Base-by-base conservation (phyloP, 257 asterid genomes). In the Parsonsia alboflavescens region DNA sequence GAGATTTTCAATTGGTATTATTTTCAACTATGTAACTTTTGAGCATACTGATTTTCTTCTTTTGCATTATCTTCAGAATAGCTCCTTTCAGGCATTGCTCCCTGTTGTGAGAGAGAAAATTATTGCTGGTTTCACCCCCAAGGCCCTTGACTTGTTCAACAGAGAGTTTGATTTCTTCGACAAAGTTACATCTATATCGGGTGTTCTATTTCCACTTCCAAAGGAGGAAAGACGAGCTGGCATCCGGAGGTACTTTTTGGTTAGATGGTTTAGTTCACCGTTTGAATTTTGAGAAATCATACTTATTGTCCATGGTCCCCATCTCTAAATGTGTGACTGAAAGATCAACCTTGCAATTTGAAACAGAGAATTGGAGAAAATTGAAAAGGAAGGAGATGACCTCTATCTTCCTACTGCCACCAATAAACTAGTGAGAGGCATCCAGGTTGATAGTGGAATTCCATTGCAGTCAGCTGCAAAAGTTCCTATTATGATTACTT, bases 381-480 rank as follows among this genome's bases (percentile, higher is more conserved):
- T 95, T 77, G 85, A 89, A 79, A 75, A 85, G 86, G 85, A 87
- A 33, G 98, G 98, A 85, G 94, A 95, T 83, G 97, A 89, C 80
- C 92, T 95, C 36, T 95, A 95, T 87, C 90, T 95, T 74, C 99
- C 99, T 84, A 92, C 98, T 79, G 99, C 96, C 72, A 92, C 90
- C 77, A 82, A 36, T 83, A 92, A 95, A 88, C 89, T 92, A 68
- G 97, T 92, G 74, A 86, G 91, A 74, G 96, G 99, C 75, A 92
- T 95, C 81, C 91, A 88, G 84, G 87, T 87, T 78, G 96, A 95
- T 76, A 95, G 99, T 84, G 99, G 99, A 77, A 86, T 92, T 82
- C 97, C 99, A 68, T 83, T 95, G 82, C 99, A 95, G 76, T 95
- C 99, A 79, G 99, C 99, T n/a, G 97, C 99, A 62, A 95, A 92